Base-by-base conservation (phyloP, 495 filamentous ascomycete genomes). In the Haplographium delicatum region DNA sequence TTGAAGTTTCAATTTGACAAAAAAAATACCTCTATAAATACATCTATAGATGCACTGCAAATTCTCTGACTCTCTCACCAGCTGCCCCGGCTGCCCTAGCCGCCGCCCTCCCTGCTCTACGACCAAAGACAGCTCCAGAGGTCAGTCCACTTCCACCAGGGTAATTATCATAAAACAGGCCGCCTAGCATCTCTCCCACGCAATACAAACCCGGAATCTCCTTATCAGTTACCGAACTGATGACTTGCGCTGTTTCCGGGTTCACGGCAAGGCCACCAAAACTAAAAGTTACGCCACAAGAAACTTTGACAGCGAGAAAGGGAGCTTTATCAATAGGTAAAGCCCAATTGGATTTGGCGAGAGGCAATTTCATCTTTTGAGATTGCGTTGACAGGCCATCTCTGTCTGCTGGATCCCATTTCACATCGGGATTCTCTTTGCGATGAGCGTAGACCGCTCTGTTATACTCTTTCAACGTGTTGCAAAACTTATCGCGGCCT, bases 291-390 rank as follows among this genome's bases (percentile, higher is more conserved):
- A 85, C 72, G 4, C 82, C 82, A 25, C 71, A 72, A 1, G 72
- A 71, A 5, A 84, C 78, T 45, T 74, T 71, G 40, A 84, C 77
- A 6, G 80, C 80, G 24, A 77, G 54, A 53, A 79, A 85, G 0
- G 80, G 81, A 1, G 60, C 64, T 56, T 70, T 56, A n/a, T 73
- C 68, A 22, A 85, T 60, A 0, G 79, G 69, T 19, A 76, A 40
- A 0, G 81, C 82, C 82, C 82, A 84, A 56, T 85, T 85, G 0
- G 78, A 76, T 61, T 85, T 85, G 0, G 72, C 54, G 1, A 82
- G 42, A 0, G 47, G 18, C 7, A 84, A 54, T 0, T 58, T 44
- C 18, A 16, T 60, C 1, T 28, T 42, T 3, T 55, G 57, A 4
- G 70, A 70, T 51, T 78, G 75, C 23, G 81, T 83, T 1, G 72